phyloP scores from a whole-genome alignment of 2,329 filamentous ascomycete genomes.

The Scytalidium lignicola region DNA sequence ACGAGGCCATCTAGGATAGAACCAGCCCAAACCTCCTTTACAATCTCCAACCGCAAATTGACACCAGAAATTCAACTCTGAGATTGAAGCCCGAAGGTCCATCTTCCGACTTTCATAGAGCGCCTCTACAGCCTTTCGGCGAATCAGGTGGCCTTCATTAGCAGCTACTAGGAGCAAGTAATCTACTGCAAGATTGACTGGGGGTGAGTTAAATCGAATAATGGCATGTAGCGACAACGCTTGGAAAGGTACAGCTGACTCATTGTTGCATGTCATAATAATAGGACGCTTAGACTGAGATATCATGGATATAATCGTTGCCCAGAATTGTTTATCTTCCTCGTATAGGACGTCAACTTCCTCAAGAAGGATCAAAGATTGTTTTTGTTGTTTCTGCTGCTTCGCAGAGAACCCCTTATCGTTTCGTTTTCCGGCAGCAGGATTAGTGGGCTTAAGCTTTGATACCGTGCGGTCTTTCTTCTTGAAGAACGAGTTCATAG shows the following conservation, averaged over 20 bases:
- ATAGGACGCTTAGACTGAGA: slow-evolving; percentile 83
- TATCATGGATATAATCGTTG: slow-evolving; percentile 72
- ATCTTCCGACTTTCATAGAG: slow-evolving; percentile 64
- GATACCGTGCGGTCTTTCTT: slow-evolving; percentile 33
- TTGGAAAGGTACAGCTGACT: slow-evolving; percentile 70
- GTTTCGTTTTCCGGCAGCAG: slow-evolving; percentile 18
- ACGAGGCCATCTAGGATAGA: slow-evolving; percentile 70
- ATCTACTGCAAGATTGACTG: slow-evolving; percentile 66
- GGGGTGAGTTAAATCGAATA: slow-evolving; percentile 66
- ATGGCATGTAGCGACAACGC: slow-evolving; percentile 79
- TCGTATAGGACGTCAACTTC: slow-evolving; percentile 93
- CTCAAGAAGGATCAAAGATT: slow-evolving; percentile 89
- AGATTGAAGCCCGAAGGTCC: slow-evolving; percentile 77
- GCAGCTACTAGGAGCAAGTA: slow-evolving; percentile 79
- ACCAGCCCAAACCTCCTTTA: slow-evolving; percentile 88
- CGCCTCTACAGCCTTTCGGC: slow-evolving; percentile 58
- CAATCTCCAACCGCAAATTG: slow-evolving; percentile 89
- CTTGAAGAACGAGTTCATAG: slow-evolving; percentile 78
- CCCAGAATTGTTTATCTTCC: slow-evolving; percentile 94
- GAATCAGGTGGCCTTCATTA: slow-evolving; percentile 79
- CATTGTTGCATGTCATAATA: slow-evolving; percentile 92
- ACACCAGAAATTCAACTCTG: slow-evolving; percentile 92
- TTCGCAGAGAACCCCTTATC: slow-evolving; percentile 9
- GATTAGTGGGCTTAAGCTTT: slow-evolving; percentile 19
- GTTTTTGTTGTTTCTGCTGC: slow-evolving; percentile 58